Evolutionary conservation across 2,329 filamentous ascomycete species (phyloP).

Genomic region (Colletotrichum cereale): DNA sequence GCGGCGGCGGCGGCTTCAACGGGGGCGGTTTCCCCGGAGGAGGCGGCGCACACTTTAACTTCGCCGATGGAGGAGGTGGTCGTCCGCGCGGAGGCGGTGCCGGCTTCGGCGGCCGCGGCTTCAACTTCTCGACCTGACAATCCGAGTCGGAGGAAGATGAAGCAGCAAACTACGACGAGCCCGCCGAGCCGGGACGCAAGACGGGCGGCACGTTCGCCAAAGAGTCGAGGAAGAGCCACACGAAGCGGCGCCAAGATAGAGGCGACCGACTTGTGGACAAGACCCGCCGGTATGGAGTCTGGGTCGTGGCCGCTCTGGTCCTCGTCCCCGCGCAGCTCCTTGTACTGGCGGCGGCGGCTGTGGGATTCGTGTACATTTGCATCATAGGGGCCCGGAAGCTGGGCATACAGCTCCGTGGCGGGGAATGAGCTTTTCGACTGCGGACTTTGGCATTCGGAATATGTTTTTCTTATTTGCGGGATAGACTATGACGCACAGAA

Average conservation of each 20-base stretch:
- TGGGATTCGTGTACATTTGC: slow-evolving; percentile 57
- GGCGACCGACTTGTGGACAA: slow-evolving; percentile 55
- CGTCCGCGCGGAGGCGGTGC: slow-evolving; percentile 54
- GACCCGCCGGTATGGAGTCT: slow-evolving; percentile 58
- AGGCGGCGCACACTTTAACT: slow-evolving; percentile 69
- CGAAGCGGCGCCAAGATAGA: slow-evolving; percentile 50
- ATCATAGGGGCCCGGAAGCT: slow-evolving; percentile 45
- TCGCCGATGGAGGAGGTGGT: slow-evolving; percentile 57
- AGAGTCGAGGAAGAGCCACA: slow-evolving; percentile 48
- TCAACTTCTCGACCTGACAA: slow-evolving; percentile 64
- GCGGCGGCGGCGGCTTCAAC: slow-evolving; percentile 61
- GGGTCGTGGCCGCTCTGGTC: slow-evolving; percentile 58
- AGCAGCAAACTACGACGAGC: slow-evolving; percentile 50
- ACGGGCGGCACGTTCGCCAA: slow-evolving; percentile 43
- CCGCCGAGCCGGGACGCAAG: slow-evolving; percentile 45
- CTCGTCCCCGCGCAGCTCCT: slow-evolving; percentile 61
- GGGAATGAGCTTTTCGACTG: slow-evolving; percentile 34
- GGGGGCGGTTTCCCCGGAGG: slow-evolving; percentile 66
- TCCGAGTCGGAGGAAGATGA: slow-evolving; percentile 51
- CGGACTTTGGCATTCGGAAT: slow-evolving; percentile 26
- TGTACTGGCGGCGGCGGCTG: slow-evolving; percentile 50
- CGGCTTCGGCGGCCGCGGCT: slow-evolving; percentile 49
- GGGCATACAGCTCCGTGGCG: slow-evolving; percentile 36
- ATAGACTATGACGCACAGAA: slow-evolving; percentile 39
- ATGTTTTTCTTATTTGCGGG: slow-evolving; percentile 31